Evolutionary conservation across 495 filamentous ascomycete genomes (phyloP), one percentile per base, ranked within the genome.

Genomic region (Massariosphaeria phaeospora): DNA sequence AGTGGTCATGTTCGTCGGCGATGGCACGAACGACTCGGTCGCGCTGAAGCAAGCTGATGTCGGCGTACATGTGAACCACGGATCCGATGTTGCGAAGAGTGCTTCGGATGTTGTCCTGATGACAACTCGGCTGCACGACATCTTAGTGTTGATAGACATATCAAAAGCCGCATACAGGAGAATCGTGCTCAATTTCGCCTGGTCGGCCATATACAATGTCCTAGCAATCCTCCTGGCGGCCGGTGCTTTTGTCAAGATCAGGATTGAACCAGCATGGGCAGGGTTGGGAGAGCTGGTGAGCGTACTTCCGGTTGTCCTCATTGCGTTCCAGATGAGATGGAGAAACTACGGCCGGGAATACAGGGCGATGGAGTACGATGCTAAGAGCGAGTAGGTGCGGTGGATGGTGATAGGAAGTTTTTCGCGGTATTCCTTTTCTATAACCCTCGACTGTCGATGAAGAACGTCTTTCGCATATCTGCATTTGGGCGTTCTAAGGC

Each of bases 11-110:
- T 90, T 91, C 68, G 76, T 77, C 58, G 88, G 88, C 36, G 88
- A 93, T 61, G 88, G 88, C 7, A 88, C 84, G 3, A 93, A 93
- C 67, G 88, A 91, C 64, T 85, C 87, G 0, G 72, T 83, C 11
- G 86, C 88, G 1, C 75, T 93, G 5, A 78, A 84, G 2, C 76
- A 80, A 59, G 84, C 88, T n/a, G 79, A 79, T 23, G 79, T 93
- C 54, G 88, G 88, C 42, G 68, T 89, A 2, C 84, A 87, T 59
- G 77, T 86, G 55, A 79, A 78, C 64, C 59, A 66, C 53, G 79
- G 78, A 26, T 81, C 74, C 0, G 84, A 89, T 39, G 73, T 89
- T 3, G 83, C 88, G 8, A 67, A 79, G 52, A 77, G 73, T 15
- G 85, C 84, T 9, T 84, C 86, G 0, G 84, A 91, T 63, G 80